Evolutionary conservation across 2,329 filamentous ascomycete genomes (phyloP), one percentile per base, ranked within the genome.

Genomic region (Coniochaeta hoffmannii): DNA sequence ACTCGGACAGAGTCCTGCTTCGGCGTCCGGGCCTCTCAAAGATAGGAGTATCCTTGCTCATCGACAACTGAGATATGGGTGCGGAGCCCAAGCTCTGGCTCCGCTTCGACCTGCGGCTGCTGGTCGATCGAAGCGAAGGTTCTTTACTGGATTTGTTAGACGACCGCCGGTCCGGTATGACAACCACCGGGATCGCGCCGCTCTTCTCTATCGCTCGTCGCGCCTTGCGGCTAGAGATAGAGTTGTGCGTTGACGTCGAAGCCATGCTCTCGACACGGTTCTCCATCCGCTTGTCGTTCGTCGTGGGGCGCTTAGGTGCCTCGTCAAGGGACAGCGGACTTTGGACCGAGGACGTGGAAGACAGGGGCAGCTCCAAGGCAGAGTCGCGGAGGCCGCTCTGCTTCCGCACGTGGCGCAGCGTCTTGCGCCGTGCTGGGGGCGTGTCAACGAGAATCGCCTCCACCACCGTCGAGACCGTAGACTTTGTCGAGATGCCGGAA

Each of bases 321-420:
- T 64, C 68, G 2, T 68, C 62, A 14, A 67, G 61, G 11, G 68
- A 67, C 12, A 72, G 62, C 1, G 76, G 77, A 14, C 70, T 72
- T 10, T 72, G 67, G 6, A 68, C 69, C 28, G 77, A 78, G 62
- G 72, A 74, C n/a, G 66, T 58, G 1, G 71, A 71, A 8, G 75
- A 74, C 11, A 70, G 57, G 31, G 75, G 71, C 4, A 71, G 72
- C 19, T 65, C 64, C 15, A 34, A 3, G 19, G 31, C 28, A 3
- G 77, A 74, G 58, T 81, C 76, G 57, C 81, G 74, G 55, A 85
- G 62, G 1, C 69, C 69, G 9, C 69, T 68, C 44, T 81, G 77
- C 63, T 86, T 86, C 60, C 75, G 80, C 11, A 84, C 77, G 64
- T 87, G 83, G 4, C 84, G 78, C 57, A 87, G 67, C 8, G 82